Base-by-base conservation (phyloP, 2,329 filamentous ascomycete species). In the Monilinia vaccinii-corymbosi region DNA sequence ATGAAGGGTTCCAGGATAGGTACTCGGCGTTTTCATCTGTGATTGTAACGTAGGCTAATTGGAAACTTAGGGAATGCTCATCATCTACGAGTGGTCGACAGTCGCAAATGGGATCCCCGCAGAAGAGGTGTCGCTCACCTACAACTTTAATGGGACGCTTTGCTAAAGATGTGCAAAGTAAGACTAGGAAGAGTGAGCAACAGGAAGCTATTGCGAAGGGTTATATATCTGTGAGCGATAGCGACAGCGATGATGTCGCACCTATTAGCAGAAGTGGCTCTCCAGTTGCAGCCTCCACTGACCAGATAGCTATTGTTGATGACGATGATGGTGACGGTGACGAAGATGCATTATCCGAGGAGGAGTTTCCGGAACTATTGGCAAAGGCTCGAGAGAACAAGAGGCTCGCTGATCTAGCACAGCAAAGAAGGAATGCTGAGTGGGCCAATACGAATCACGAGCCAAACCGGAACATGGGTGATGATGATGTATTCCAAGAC, bases 291-390 rank as follows among this genome's bases (percentile, higher is more conserved):
- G 44, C 52, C 4, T 40, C 57, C 8, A 21, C 50, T 18, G 28
- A 42, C 2, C n/a, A 36, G 7, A n/a, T 32, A 14, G 9, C 57
- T n/a, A 34, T 48, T 60, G 3, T 28, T 36, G 42, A 55, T 14
- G 66, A 66, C 7, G 66, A 66, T 34, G 67, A 66, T 3, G 9
- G n/a, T 10, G 38, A 55, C 21, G 66, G 65, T 6, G 69, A 71
- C 10, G 71, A 72, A 53, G 49, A 47, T 23, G 47, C 10, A 8
- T 16, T 53, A 7, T 46, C 57, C 10, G 69, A 71, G 16, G 71
- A 72, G 56, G 69, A 71, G 49, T 70, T 68, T 47, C 66, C 71
- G 16, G 70, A 72, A 40, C 55, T 72, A n/a, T 60, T 71, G 14
- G 59, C 60, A 46, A 61, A 62, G 49, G 71, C 70, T 18, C 58